These are phyloP conservation scores for Castanospermum australe DNA, from an alignment of 306 rosid species.

Conservation along the genomic window DNA sequence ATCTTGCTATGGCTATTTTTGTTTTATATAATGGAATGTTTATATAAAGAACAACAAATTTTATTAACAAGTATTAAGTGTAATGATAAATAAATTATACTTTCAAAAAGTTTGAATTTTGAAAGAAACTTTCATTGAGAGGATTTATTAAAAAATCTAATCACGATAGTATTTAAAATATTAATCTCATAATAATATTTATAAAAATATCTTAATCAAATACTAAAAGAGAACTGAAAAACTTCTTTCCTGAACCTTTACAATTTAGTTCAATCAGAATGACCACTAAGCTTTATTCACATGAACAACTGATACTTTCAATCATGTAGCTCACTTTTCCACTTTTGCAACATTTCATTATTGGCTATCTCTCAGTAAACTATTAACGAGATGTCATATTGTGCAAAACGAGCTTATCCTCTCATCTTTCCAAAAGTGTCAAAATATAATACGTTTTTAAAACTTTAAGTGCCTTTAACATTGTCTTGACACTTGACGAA, in stretches of 20 bases:
- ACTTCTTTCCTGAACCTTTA: not conserved
- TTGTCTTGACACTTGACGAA: not conserved
- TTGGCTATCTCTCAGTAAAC: not conserved
- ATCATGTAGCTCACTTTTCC: conserved; percentile 17
- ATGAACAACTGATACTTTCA: not conserved
- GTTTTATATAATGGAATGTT: not conserved
- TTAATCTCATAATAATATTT: too few species aligned
- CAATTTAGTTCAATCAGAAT: not conserved
- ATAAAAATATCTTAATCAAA: too few species aligned
- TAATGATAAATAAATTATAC: too few species aligned
- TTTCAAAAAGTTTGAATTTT: too few species aligned
- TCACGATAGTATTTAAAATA: too few species aligned
- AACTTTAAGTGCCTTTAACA: too few species aligned
- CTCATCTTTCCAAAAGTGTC: not conserved
- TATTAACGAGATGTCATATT: not conserved
- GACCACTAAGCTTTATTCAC: not conserved
- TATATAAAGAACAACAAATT: conserved; percentile 17
- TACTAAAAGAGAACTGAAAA: too few species aligned
- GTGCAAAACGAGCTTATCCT: conserved; percentile 28
- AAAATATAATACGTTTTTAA: not conserved
- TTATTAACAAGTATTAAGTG: too few species aligned
- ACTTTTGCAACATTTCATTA: conserved; percentile 21
- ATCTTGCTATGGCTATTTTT: not conserved
- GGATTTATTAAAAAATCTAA: too few species aligned
- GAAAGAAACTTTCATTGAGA: too few species aligned